phyloP scores from a whole-genome alignment of 345 rosid species.

The Eucalyptus guilfoylei region DNA sequence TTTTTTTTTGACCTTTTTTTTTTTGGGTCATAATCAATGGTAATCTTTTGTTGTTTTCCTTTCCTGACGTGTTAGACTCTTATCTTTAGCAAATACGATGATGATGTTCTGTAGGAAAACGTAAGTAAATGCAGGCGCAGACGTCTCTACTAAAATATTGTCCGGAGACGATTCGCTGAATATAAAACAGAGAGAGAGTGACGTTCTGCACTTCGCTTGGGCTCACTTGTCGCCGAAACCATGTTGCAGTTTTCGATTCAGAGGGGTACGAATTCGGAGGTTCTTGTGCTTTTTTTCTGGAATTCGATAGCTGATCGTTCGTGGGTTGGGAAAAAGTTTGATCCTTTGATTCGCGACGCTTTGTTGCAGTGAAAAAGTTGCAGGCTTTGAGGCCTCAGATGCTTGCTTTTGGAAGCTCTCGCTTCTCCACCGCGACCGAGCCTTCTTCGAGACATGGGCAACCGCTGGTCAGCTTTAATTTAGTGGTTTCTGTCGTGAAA shows the following conservation, averaged over 20 bases:
- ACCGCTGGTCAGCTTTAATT: slow-evolving; percentile 30
- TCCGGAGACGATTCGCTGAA: background rate
- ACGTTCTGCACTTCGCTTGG: background rate
- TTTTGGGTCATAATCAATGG: background rate
- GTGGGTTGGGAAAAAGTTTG: background rate
- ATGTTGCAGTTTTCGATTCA: slow-evolving; percentile 26
- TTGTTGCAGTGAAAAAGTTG: slow-evolving; percentile 40
- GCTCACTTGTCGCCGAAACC: background rate
- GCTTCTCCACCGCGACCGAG: slow-evolving; percentile 46
- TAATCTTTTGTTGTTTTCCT: background rate
- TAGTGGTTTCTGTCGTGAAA: background rate
- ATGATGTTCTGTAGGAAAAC: background rate
- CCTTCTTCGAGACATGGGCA: slow-evolving; percentile 23
- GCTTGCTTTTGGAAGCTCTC: slow-evolving; percentile 13
- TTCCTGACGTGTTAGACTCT: background rate
- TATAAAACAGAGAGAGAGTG: background rate
- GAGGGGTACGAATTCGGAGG: slow-evolving; percentile 4
- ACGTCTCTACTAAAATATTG: background rate
- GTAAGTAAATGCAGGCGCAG: background rate
- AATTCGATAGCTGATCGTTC: background rate
- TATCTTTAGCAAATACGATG: background rate
- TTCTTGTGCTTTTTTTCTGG: background rate
- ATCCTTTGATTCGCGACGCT: background rate
- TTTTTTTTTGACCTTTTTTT: background rate
- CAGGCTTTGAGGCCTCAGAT: slow-evolving; percentile 36